Evolutionary conservation across 345 rosid genomes (phyloP).

Genomic region (Moricandia moricandioides): DNA sequence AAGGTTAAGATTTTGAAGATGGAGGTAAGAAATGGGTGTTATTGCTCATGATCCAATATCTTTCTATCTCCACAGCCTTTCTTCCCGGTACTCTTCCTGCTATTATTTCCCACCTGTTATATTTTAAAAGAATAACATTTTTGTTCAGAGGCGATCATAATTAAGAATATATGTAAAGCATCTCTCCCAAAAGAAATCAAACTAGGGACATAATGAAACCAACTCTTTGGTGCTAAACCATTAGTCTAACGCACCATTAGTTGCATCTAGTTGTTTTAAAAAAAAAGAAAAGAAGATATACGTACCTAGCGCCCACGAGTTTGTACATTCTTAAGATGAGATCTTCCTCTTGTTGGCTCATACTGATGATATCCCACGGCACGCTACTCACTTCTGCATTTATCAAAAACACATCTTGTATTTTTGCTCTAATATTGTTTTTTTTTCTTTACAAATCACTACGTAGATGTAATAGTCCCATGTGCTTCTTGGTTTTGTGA

Average conservation of each 20-base stretch:
- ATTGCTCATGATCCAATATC: not conserved
- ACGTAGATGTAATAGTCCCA: not conserved
- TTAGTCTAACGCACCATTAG: too few species aligned
- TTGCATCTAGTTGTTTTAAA: not conserved
- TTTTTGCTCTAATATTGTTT: not conserved
- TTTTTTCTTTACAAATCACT: not conserved
- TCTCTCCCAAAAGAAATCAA: too few species aligned
- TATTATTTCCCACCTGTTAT: not conserved
- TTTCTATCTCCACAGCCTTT: slow-evolving; percentile 1
- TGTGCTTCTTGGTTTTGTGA: not conserved
- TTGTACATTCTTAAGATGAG: not conserved
- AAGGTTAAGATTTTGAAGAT: not conserved
- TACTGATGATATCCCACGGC: not conserved
- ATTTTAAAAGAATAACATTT: not conserved
- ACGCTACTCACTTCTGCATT: slow-evolving; percentile 5
- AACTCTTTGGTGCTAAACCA: too few species aligned
- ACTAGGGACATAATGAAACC: too few species aligned
- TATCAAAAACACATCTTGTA: not conserved
- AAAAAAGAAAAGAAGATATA: not conserved
- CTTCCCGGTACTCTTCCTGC: slow-evolving; percentile 5
- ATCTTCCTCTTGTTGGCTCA: slow-evolving; percentile 3
- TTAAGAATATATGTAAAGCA: too few species aligned
- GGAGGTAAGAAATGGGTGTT: not conserved
- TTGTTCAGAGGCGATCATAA: too few species aligned
- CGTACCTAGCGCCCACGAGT: not conserved